Percentiles rank a stretch among this genome's conserved stretches.
Conservation (phyloP, 2,329 filamentous ascomycete species). For the Phyllosticta capitalensis region DNA sequence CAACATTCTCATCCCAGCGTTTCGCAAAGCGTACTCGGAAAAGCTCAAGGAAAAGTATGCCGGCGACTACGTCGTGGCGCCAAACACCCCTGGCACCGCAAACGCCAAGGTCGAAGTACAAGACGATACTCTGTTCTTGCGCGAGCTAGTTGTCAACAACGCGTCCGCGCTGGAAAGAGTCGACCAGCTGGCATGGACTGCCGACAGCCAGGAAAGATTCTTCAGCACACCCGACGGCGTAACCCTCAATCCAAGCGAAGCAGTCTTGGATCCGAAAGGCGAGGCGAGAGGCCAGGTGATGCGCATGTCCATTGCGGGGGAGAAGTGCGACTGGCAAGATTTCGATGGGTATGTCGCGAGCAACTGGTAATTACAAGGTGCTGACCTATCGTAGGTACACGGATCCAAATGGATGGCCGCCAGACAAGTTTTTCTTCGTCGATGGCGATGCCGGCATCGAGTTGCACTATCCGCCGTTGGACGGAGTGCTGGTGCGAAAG, state of each 20-base stretch:
- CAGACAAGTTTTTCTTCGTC: constrained; percentile 22
- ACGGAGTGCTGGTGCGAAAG: constrained; percentile 16
- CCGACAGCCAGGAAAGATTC: constrained; percentile 13
- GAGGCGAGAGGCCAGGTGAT: constrained; percentile 19
- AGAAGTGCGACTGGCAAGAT: constrained; percentile 24
- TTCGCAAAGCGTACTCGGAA: constrained; percentile 16
- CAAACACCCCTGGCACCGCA: constrained; percentile 15
- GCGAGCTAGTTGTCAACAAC: constrained; percentile 21
- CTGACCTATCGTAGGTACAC: constrained; percentile 15
- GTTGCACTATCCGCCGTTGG: constrained; percentile 23
- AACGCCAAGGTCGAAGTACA: constrained; percentile 19
- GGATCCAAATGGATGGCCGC: constrained; percentile 23
- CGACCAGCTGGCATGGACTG: constrained; percentile 20
- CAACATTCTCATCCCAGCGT: constrained; percentile 19
- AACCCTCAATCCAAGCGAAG: constrained; percentile 20
- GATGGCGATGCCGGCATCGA: constrained; percentile 16
- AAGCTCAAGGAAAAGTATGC: constrained; percentile 16
- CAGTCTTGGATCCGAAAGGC: constrained; percentile 1
- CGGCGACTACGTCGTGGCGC: constrained; percentile 16
- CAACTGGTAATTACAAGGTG: neutral
- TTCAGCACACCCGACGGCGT: constrained; percentile 20
- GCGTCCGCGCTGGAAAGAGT: constrained; percentile 21
- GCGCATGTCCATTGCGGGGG: constrained; percentile 19
- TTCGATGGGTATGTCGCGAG: constrained; percentile 20
- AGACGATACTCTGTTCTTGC: constrained; percentile 21